Base-by-base conservation (phyloP, 2,329 filamentous ascomycete species). In the Fusarium vanettenii region DNA sequence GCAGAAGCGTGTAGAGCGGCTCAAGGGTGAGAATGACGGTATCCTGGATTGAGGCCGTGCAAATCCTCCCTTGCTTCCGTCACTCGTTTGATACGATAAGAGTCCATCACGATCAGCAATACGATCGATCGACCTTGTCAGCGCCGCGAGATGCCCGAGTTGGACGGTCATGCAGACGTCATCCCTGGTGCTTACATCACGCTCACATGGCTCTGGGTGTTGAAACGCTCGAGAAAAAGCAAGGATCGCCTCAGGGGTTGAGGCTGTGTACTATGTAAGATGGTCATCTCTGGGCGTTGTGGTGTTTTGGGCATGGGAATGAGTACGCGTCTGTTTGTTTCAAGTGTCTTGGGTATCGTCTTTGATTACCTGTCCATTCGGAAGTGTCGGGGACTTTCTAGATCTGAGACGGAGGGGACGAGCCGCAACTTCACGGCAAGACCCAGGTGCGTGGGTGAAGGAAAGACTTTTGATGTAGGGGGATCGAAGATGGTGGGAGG, bases 21-120 rank as follows among this genome's bases (percentile, higher is more conserved):
- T 98, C 70, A 92, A 94, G 22, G 97, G 97, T 76, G 97, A 99
- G 84, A 93, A 91, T 70, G 96, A 99, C 82, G 96, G 96, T 37
- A 89, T 94, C 60, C 82, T 98, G 76, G 67, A 72, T 59, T 41
- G 37, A 72, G 59, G 67, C 43, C 62, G 31, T 63, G 63, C 22
- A 22, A 35, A 31, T 45, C 57, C 55, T 69, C 50, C 64, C 66
- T 73, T 75, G 69, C 62, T 74, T 67, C 20, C 25, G 22, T n/a
- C 20, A 31, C 48, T 52, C n/a, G 27, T 52, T 29, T 64, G 43
- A 35, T 64, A 41, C 64, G 69, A 48, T 13, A 67, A 70, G 20
- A 29, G 14, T 31, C 48, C 52, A 73, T 65, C 66, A 48, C 27
- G 66, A 66, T 72, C 48, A 41, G 27, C 22, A 13, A 57, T 59